Conservation (phyloP, 495 filamentous ascomycete species). For the Aspergillus panamensis region DNA sequence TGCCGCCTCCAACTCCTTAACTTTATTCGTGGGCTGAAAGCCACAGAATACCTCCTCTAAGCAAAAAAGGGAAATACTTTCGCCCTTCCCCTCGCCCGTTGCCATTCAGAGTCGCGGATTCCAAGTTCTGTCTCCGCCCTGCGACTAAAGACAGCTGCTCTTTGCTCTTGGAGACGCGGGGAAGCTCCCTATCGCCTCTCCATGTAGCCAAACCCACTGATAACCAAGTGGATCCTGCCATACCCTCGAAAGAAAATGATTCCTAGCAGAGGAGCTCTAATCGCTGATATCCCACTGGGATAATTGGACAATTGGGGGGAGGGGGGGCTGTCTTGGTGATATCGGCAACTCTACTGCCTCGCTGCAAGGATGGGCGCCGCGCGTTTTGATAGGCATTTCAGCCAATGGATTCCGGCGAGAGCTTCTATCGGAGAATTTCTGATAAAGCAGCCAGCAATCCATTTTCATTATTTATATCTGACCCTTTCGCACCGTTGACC, state of each 20-base stretch:
- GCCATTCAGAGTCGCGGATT: background rate
- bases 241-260: background rate
- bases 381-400: background rate
- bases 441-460: background rate
- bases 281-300: background rate
- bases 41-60: background rate
- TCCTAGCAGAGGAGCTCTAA: background rate
- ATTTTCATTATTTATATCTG: conserved; percentile 3
- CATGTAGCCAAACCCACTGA: background rate
- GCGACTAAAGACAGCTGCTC: background rate
- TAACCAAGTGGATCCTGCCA: background rate
- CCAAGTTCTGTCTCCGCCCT: background rate
- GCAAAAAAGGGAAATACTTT: background rate
- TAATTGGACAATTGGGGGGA: too few relatives aligned
- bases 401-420: background rate
- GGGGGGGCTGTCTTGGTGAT: background rate
- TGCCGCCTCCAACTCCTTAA: background rate
- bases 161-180: background rate
- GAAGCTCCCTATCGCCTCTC: background rate
- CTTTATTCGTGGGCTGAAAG: background rate
- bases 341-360: background rate
- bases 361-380: background rate
- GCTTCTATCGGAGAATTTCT: conserved; percentile 1
- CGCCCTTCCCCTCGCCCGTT: background rate
- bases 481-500: background rate